Evolutionary conservation across 768 basidiomycete genomes (phyloP).

Genomic region (Clavaria fumosa): DNA sequence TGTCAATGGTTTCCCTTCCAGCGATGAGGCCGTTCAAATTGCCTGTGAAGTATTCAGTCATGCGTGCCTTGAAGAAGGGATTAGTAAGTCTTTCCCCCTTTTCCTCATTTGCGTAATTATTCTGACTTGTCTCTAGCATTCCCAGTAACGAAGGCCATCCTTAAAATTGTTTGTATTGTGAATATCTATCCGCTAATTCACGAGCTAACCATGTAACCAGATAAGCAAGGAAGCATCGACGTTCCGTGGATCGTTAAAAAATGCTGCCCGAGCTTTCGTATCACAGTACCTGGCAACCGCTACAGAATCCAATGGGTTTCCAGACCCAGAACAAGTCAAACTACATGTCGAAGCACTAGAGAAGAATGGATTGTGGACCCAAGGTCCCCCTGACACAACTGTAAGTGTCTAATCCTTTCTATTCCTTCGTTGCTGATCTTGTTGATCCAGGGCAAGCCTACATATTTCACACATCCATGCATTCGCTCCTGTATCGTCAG

Average conservation of each 20-base stretch:
- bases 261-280: background rate
- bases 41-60: background rate
- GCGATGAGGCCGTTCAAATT: background rate
- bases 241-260: background rate
- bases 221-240: slow-evolving; percentile 1
- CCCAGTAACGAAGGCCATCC: background rate
- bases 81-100: background rate
- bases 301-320: background rate
- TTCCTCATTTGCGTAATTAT: background rate
- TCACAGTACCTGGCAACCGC: background rate
- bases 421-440: too few relatives aligned
- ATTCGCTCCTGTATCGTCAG: background rate
- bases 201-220: background rate
- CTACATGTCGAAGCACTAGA: background rate
- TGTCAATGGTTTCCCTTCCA: background rate
- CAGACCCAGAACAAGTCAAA: background rate
- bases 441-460: background rate
- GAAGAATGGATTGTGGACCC: background rate
- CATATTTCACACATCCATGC: background rate
- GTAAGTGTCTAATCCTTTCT: too few relatives aligned
- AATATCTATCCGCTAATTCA: background rate
- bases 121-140: background rate
- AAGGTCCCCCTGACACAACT: background rate
- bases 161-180: background rate
- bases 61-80: background rate